phyloP scores from a whole-genome alignment of 2,329 filamentous ascomycete species.

The Trichoderma sp. region DNA sequence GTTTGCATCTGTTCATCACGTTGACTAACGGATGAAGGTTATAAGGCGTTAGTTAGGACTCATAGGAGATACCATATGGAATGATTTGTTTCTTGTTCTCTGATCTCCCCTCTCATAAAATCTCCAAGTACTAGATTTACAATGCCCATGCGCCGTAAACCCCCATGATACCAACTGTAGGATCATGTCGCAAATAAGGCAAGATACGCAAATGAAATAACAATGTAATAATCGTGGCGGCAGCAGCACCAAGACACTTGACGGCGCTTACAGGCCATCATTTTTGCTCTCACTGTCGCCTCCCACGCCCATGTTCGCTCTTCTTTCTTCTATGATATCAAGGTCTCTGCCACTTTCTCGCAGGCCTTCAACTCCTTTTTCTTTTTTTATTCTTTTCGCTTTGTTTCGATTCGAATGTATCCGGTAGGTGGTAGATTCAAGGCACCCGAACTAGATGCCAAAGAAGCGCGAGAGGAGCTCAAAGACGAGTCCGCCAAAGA shows the following conservation, averaged over 20 bases:
- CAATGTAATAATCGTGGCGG: neutral
- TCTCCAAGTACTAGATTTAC: constrained; percentile 7
- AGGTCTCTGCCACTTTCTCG: neutral
- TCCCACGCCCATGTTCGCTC: neutral
- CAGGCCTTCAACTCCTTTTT: neutral
- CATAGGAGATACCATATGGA: constrained; percentile 24
- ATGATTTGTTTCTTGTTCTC: constrained; percentile 11
- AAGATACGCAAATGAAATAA: neutral
- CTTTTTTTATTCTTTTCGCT: neutral
- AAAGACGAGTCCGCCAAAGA: constrained; percentile 60
- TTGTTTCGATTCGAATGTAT: neutral
- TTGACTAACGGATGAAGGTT: constrained; percentile 22
- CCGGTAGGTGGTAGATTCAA: neutral
- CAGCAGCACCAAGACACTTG: neutral
- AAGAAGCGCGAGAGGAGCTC: constrained; percentile 56
- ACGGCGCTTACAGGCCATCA: neutral
- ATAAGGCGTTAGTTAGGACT: constrained; percentile 30
- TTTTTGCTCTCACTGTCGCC: neutral
- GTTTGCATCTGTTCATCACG: constrained; percentile 4
- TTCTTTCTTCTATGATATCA: neutral
- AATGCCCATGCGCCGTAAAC: constrained; percentile 31
- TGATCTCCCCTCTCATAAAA: neutral
- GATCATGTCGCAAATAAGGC: neutral
- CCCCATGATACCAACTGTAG: constrained; percentile 25
- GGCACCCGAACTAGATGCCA: constrained; percentile 26